Base-by-base conservation (phyloP, 1,284 basidiomycete species). In the Boletus semigastroideus region DNA sequence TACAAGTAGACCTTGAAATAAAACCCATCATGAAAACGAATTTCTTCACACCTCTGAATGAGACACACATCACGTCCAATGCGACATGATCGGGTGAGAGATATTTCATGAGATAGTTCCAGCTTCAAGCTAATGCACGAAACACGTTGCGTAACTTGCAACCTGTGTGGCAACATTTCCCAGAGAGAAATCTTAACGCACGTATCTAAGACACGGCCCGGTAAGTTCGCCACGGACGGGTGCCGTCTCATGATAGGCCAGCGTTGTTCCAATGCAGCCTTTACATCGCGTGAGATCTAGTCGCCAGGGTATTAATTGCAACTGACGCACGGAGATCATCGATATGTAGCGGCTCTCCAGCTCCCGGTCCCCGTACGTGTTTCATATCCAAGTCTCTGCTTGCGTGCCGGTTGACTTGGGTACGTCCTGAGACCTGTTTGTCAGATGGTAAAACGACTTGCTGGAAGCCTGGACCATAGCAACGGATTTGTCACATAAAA, bases 291-390 rank as follows among this genome's bases (percentile, higher is more conserved):
- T 49, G 22, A 44, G 38, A 45, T 17, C 14, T 81, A 62, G 46
- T 78, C 78, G 12, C 79, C 71, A 39, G 27, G 34, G 36, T 22
- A 30, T 34, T 41, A 36, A 30, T 34, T 41, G 34, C 20, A 46
- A 19, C 39, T 54, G 33, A 51, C 77, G 55, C 59, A 82, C 76
- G 52, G 82, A 82, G 58, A 83, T 88, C 86, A 89, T 88, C 25
- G 83, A 83, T 44, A 87, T 84, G 61, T 85, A 83, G 27, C 84
- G 75, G 41, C 83, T 79, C 59, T 86, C 83, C 51, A 88, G 74
- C 12, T 78, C 80, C 51, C 83, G 78, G 30, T 33, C 28, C 22
- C n/a, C n/a, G n/a, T n/a, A n/a, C n/a, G 25, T 42, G 34, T 31
- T 46, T 46, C 38, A 30, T 30, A 22, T 49, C 19, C 12, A 48